A percentile compares a stretch with the other conserved stretches of the same genome.
These are phyloP conservation scores for Clarireedia homoeocarpa DNA, from an alignment of 2,329 filamentous ascomycete species.

Conservation along the genomic window DNA sequence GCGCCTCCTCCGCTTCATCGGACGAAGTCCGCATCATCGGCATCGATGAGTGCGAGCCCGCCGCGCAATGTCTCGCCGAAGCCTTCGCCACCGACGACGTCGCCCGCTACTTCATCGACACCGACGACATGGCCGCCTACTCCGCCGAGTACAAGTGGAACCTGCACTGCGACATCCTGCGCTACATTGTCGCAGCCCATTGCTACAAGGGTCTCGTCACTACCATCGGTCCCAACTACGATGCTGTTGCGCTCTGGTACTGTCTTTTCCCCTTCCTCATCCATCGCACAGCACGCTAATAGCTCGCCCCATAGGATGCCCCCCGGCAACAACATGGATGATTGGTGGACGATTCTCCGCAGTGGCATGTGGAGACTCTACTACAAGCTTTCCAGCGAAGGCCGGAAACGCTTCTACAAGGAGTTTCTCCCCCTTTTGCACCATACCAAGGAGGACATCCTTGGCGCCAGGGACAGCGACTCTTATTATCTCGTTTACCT, in stretches of 20 bases:
- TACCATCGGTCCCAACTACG: conserved; percentile 66
- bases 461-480: conserved; percentile 58
- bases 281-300: neutral
- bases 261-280: neutral
- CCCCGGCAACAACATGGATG: conserved; percentile 66
- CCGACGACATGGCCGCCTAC: conserved; percentile 56
- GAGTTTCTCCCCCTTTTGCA: conserved; percentile 72
- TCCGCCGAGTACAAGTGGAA: conserved; percentile 64
- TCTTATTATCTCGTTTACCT: conserved; percentile 81
- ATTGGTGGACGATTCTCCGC: conserved; percentile 62
- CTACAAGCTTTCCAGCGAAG: conserved; percentile 66
- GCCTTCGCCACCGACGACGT: conserved; percentile 71
- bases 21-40: conserved; percentile 56
- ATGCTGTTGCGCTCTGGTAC: conserved; percentile 73
- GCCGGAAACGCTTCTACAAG: conserved; percentile 64
- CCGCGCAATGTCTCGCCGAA: conserved; percentile 64
- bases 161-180: conserved; percentile 69
- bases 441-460: conserved; percentile 59
- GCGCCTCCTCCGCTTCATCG: conserved; percentile 22
- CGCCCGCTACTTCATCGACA: conserved; percentile 66
- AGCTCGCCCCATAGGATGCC: conserved; percentile 52
- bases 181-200: conserved; percentile 69
- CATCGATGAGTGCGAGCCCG: conserved; percentile 62
- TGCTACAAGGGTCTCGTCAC: conserved; percentile 67
- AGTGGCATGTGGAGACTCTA: conserved; percentile 71